Evolutionary conservation across 371 early-diverging fungal species (phyloP), one percentile per base, ranked within the genome.

Genomic region (Mucor sp.): DNA sequence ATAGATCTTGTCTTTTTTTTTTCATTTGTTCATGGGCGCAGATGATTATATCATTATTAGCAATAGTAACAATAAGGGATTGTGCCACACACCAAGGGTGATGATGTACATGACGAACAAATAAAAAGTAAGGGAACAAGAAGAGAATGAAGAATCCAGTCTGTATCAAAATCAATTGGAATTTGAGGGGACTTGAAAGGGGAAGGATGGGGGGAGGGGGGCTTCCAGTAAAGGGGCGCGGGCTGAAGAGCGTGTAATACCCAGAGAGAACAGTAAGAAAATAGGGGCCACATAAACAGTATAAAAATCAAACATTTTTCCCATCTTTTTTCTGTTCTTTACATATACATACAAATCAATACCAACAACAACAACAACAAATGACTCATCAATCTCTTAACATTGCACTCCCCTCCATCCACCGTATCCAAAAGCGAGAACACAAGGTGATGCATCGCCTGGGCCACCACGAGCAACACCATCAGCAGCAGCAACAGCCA

Each of bases 81-180:
- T 50, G 50, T 50, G 50, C 50, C 50, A 50, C 50, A 50, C 50
- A 56, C 28, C 30, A 56, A 30, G 57, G 57, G 48, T 8, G 23
- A 48, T 15, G 57, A 56, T 28, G 32, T n/a, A 32, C 57, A 48
- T 15, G 57, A 56, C 17, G 32, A 32, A 32, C 57, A 56, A 32
- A 56, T n/a, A 56, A n/a, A 56, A 56, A 56, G 56, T 56, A 56
- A 56, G 56, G 56, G 56, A 56, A 14, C 37, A 55, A 55, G 37
- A 37, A 14, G 35, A 30, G 57, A 57, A 56, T 56, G 43, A 63
- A 63, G 64, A 68, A 63, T 63, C 28, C 56, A 66, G 80, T 80
- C 64, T 60, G 69, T 72, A 73, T 80, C 77, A 62, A 75, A 80
- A 76, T 80, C 60, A 64, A 63, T 65, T 77, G 77, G 78, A 78